Percentiles rank a stretch among this genome's conserved stretches.
These are phyloP conservation scores for Phytopythium chamaehyphon DNA, from an alignment of 352 stramenopile species.

Conservation along the genomic window DNA sequence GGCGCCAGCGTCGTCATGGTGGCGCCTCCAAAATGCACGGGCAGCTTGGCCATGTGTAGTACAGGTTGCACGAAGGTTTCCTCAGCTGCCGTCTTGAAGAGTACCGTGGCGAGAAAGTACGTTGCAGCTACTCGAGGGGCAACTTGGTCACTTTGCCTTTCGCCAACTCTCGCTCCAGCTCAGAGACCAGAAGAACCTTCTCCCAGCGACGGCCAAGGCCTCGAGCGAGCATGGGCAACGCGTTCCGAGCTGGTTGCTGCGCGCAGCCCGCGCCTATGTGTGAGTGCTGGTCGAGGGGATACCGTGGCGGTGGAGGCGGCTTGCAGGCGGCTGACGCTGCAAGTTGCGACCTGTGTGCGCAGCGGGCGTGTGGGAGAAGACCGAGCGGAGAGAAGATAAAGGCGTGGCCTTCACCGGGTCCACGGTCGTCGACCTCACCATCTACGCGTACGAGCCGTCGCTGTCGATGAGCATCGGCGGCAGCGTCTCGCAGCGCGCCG, in stretches of 20 bases:
- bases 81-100: too few relatives aligned
- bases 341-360: background rate
- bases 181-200: too few relatives aligned
- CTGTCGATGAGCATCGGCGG: conserved; percentile 20
- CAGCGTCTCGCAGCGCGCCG: conserved; percentile 9
- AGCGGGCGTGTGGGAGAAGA: conserved; percentile 26
- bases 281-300: conserved; percentile 5
- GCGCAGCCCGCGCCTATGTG: conserved; percentile 25
- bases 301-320: conserved; percentile 7
- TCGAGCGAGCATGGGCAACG: conserved; percentile 5
- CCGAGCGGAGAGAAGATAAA: background rate
- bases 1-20: conserved; percentile 5
- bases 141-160: background rate
- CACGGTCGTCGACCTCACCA: conserved; percentile 2
- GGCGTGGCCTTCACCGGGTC: background rate
- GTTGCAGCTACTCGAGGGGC: background rate
- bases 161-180: too few relatives aligned
- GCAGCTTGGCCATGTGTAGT: too few relatives aligned
- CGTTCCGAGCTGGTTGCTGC: conserved; percentile 15
- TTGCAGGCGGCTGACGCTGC: background rate
- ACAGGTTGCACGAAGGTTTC: too few relatives aligned
- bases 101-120: conserved; percentile 6
- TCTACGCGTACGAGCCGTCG: conserved; percentile 12
- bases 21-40: too few relatives aligned
- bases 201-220: background rate